Evolutionary conservation across 108 stramenopile species (phyloP).

Genomic region (Bacterosira constricta): DNA sequence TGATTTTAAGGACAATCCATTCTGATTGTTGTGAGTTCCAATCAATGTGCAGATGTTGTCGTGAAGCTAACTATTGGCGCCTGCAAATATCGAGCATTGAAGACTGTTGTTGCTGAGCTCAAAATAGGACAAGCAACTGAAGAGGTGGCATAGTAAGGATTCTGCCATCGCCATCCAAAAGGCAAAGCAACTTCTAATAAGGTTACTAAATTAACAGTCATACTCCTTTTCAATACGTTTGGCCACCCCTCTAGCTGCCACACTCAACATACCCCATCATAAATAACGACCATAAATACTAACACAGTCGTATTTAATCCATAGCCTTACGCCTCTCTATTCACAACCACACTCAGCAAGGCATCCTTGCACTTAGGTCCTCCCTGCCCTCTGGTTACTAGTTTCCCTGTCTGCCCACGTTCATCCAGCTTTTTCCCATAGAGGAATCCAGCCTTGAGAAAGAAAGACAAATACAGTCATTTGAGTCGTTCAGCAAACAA

Average conservation of each 20-base stretch:
- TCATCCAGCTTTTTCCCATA: slow-evolving; percentile 31
- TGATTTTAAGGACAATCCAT: neutral
- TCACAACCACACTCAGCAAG: slow-evolving; percentile 40
- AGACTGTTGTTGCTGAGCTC: neutral
- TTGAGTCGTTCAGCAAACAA: neutral
- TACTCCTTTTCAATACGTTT: too few species aligned
- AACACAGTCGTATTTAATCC: too few species aligned
- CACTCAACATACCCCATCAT: too few species aligned
- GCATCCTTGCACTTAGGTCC: slow-evolving; percentile 51
- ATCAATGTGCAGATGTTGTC: slow-evolving; percentile 1
- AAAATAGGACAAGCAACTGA: neutral
- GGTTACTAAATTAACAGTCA: too few species aligned
- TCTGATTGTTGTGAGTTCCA: neutral
- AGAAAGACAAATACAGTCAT: neutral
- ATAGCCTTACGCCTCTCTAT: slow-evolving; percentile 22
- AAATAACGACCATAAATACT: too few species aligned
- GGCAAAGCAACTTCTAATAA: too few species aligned
- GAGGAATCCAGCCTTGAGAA: slow-evolving; percentile 41
- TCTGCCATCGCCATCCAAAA: neutral
- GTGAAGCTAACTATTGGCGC: slow-evolving; percentile 12
- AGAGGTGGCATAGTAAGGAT: neutral
- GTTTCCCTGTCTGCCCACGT: slow-evolving; percentile 23
- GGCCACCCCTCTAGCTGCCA: too few species aligned
- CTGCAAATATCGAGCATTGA: slow-evolving; percentile 28
- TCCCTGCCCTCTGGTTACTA: slow-evolving; percentile 24